These are phyloP conservation scores for Penicillium freii DNA, from an alignment of 2,329 filamentous ascomycete species.

Conservation along the genomic window DNA sequence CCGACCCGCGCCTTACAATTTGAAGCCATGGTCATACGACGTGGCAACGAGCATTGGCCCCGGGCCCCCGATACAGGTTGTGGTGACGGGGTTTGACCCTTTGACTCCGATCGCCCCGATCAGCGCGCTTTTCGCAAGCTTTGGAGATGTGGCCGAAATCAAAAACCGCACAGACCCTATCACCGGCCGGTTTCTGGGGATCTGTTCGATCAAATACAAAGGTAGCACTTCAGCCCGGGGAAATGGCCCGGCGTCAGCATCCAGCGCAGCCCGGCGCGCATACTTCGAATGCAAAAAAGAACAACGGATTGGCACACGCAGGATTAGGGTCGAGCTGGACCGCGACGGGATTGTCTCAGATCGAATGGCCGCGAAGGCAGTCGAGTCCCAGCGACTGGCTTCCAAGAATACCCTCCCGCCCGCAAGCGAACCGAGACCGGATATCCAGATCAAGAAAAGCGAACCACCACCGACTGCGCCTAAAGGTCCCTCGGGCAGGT, in stretches of 20 bases:
- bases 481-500: slow-evolving; percentile 70
- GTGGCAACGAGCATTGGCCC: slow-evolving; percentile 79
- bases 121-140: slow-evolving; percentile 41
- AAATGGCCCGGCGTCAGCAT: slow-evolving; percentile 61
- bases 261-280: slow-evolving; percentile 77
- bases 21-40: slow-evolving; percentile 81
- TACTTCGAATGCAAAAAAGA: slow-evolving; percentile 70
- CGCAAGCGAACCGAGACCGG: slow-evolving; percentile 31
- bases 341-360: slow-evolving; percentile 81
- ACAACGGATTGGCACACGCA: slow-evolving; percentile 72
- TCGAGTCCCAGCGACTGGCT: slow-evolving; percentile 65
- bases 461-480: slow-evolving; percentile 80
- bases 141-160: slow-evolving; percentile 75
- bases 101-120: slow-evolving; percentile 65
- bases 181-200: slow-evolving; percentile 89
- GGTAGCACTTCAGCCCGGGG: slow-evolving; percentile 61
- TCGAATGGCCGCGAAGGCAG: slow-evolving; percentile 70
- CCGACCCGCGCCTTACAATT: slow-evolving; percentile 71
- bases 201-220: slow-evolving; percentile 86
- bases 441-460: slow-evolving; percentile 48
- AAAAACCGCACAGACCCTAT: slow-evolving; percentile 94
- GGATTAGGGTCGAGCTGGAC: slow-evolving; percentile 82
- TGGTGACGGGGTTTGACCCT: slow-evolving; percentile 95
- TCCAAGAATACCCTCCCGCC: slow-evolving; percentile 32
- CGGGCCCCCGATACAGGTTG: slow-evolving; percentile 83